A percentile compares a stretch with the other conserved stretches of the same genome.
These are phyloP conservation scores for Claviceps lovelessii DNA, from an alignment of 2,329 filamentous ascomycete species.

Conservation along the genomic window DNA sequence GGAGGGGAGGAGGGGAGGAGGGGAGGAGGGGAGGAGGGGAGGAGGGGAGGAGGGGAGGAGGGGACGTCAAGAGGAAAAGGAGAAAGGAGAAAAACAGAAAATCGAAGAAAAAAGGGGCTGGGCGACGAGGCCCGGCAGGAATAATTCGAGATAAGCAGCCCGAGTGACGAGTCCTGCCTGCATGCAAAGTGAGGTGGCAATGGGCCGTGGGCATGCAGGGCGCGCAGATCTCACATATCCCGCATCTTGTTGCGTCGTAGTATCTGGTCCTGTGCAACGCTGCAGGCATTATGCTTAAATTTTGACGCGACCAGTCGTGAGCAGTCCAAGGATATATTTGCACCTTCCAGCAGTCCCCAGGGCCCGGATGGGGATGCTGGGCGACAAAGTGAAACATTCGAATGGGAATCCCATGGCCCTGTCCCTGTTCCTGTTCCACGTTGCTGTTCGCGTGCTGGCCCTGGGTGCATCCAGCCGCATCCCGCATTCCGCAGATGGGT, in stretches of 20 bases:
- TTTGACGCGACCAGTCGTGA: not conserved
- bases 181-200: not conserved
- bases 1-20: not conserved
- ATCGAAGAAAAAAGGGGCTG: not conserved
- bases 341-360: not conserved
- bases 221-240: not conserved
- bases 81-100: not conserved
- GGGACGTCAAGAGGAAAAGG: too few relatives aligned
- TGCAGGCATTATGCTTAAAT: constrained; percentile 1
- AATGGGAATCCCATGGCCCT: not conserved
- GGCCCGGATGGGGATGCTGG: not conserved
- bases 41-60: not conserved
- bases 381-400: not conserved
- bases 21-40: not conserved
- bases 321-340: too few relatives aligned
- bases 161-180: not conserved
- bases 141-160: not conserved
- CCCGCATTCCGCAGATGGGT: too few relatives aligned
- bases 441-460: too few relatives aligned
- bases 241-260: too few relatives aligned
- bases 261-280: not conserved
- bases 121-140: too few relatives aligned
- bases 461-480: too few relatives aligned
- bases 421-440: not conserved
- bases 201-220: too few relatives aligned